phyloP scores from a whole-genome alignment of 129 eudicot species.

The Saussurea involucrata region DNA sequence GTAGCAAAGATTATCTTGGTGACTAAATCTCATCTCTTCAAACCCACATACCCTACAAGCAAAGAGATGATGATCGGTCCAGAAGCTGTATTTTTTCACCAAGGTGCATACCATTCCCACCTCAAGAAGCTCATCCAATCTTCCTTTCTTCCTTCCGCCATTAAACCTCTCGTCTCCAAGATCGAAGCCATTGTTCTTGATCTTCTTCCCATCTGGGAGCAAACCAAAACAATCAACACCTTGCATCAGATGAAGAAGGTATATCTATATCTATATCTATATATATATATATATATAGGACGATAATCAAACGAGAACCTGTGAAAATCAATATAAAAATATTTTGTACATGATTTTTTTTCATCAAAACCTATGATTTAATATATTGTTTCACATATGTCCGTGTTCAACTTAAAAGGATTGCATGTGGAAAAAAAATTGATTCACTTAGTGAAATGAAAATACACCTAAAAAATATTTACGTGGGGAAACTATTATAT shows the following conservation, averaged over 20 bases:
- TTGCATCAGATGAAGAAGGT: constrained; percentile 85
- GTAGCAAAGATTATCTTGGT: constrained; percentile 62
- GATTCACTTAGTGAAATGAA: too few species aligned
- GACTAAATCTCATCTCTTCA: constrained; percentile 70
- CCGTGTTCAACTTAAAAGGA: too few species aligned
- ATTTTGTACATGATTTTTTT: too few species aligned
- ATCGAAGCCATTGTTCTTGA: constrained; percentile 50
- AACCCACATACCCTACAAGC: constrained; percentile 87
- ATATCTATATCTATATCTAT: too few species aligned
- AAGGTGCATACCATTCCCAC: constrained; percentile 69
- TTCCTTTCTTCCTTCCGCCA: constrained; percentile 56
- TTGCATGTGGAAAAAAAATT: too few species aligned
- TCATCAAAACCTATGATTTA: too few species aligned
- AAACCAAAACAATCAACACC: constrained; percentile 36
- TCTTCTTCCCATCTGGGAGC: constrained; percentile 45
- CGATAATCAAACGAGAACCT: too few species aligned
- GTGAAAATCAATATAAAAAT: too few species aligned
- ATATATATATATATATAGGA: too few species aligned
- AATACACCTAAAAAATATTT: too few species aligned
- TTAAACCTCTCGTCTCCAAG: constrained; percentile 34
- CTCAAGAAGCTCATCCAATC: constrained; percentile 63
- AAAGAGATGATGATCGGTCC: constrained; percentile 77
- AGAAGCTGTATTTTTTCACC: constrained; percentile 77
- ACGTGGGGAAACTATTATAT: too few species aligned
- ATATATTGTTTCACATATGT: too few species aligned